phyloP scores from a whole-genome alignment of 768 basidiomycete genomes.

The Amanita phalloides region DNA sequence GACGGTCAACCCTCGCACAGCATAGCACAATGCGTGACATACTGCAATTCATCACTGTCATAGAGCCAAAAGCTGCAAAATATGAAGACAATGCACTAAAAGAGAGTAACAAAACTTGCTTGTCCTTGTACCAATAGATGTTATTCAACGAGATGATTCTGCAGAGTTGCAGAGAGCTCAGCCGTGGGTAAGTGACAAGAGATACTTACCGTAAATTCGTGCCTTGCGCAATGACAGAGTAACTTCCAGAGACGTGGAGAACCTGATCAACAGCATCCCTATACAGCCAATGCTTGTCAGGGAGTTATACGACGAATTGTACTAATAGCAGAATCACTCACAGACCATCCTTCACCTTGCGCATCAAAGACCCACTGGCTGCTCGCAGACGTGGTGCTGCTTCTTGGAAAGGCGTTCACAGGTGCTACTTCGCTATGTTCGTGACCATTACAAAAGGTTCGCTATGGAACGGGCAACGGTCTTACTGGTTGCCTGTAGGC shows the following conservation, averaged over 20 bases:
- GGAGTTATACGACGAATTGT: neutral
- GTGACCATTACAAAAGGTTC: neutral
- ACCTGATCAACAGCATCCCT: constrained; percentile 30
- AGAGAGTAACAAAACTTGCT: constrained; percentile 21
- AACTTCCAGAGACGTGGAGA: constrained; percentile 41
- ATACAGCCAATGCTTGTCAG: constrained; percentile 35
- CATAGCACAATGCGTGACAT: constrained; percentile 9
- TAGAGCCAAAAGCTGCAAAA: constrained; percentile 47
- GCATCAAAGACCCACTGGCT: constrained; percentile 51
- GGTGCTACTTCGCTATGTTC: constrained; percentile 41
- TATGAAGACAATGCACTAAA: neutral
- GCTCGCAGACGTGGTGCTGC: constrained; percentile 24
- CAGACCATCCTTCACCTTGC: constrained; percentile 37
- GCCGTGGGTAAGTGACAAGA: neutral
- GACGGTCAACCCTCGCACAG: neutral
- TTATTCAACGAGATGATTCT: constrained; percentile 53
- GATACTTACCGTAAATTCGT: constrained; percentile 35
- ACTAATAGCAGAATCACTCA: constrained; percentile 13
- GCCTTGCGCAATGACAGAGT: constrained; percentile 34
- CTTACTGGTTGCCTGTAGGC: constrained; percentile 37
- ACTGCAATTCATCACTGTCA: constrained; percentile 38
- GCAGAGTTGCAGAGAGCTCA: constrained; percentile 1
- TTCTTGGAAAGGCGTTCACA: constrained; percentile 46
- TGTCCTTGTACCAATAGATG: constrained; percentile 51
- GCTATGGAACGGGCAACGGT: neutral